Evolutionary conservation across 306 rosid species (phyloP).

Genomic region (Chamaecrista fasciculata): DNA sequence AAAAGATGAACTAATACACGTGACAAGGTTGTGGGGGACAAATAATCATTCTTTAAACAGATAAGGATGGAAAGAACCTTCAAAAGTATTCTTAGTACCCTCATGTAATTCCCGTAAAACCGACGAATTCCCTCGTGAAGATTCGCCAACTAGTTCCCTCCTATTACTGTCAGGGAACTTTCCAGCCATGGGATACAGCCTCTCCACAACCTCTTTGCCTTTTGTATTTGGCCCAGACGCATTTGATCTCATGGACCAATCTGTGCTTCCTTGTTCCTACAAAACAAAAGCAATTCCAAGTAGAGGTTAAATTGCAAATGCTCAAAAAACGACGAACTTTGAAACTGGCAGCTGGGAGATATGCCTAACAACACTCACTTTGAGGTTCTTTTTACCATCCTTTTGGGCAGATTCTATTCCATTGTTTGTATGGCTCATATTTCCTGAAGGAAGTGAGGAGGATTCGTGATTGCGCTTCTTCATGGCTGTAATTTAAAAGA

Average conservation of each 20-base stretch:
- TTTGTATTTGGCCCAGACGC: slow-evolving; percentile 54
- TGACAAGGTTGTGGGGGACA: neutral
- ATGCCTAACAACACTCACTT: slow-evolving; percentile 40
- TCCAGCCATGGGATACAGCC: slow-evolving; percentile 72
- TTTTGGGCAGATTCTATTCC: slow-evolving; percentile 38
- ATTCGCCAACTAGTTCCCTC: slow-evolving; percentile 20
- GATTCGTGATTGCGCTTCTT: slow-evolving; percentile 70
- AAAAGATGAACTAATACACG: slow-evolving; percentile 6
- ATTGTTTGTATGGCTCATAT: slow-evolving; percentile 36
- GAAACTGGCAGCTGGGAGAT: slow-evolving; percentile 19
- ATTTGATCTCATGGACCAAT: slow-evolving; percentile 32
- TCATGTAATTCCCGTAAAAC: slow-evolving; percentile 34
- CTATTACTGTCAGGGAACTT: slow-evolving; percentile 50
- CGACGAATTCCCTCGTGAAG: slow-evolving; percentile 32
- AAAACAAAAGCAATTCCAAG: slow-evolving; percentile 33
- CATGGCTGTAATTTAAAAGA: slow-evolving; percentile 44
- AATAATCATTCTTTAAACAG: neutral
- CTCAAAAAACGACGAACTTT: slow-evolving; percentile 6
- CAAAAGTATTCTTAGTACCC: slow-evolving; percentile 28
- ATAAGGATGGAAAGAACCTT: slow-evolving; percentile 47
- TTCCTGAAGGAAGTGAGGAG: slow-evolving; percentile 45
- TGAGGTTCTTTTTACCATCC: slow-evolving; percentile 45
- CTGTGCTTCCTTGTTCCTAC: slow-evolving; percentile 42
- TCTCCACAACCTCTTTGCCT: slow-evolving; percentile 79
- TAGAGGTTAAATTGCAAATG: slow-evolving; percentile 18